phyloP scores from a whole-genome alignment of 148 eudicot genomes.

The Camellia sinensis region DNA sequence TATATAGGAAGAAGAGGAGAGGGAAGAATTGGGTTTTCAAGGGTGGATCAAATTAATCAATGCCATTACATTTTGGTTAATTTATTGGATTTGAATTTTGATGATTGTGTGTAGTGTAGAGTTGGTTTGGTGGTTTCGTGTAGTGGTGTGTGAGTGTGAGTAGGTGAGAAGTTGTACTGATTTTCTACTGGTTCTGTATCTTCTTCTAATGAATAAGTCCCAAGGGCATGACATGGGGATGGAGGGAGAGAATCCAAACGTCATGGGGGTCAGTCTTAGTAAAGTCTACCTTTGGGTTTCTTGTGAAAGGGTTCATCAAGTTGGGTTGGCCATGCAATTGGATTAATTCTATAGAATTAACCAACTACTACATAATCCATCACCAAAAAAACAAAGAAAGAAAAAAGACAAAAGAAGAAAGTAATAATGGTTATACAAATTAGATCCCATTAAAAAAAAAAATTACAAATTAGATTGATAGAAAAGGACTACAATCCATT shows the following conservation, averaged over 20 bases:
- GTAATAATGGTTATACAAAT: too few relatives aligned
- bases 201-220: background rate
- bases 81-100: background rate
- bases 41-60: too few relatives aligned
- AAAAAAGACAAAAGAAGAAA: too few relatives aligned
- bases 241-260: background rate
- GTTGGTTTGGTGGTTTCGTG: slow-evolving; percentile 24
- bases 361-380: too few relatives aligned
- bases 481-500: too few relatives aligned
- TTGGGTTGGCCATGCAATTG: background rate
- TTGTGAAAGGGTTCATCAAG: slow-evolving; percentile 12
- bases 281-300: slow-evolving; percentile 10
- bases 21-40: too few relatives aligned
- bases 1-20: too few relatives aligned
- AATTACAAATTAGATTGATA: too few relatives aligned
- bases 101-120: background rate
- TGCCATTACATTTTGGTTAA: too few relatives aligned
- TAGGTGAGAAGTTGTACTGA: slow-evolving; percentile 35
- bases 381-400: too few relatives aligned
- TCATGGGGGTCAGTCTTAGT: background rate
- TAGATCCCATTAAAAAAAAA: too few relatives aligned
- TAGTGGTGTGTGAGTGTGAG: slow-evolving; percentile 14
- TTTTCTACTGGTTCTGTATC: slow-evolving; percentile 16
- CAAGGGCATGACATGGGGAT: background rate
- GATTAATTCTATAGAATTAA: background rate